These are phyloP conservation scores for Aspergillus latus DNA, from an alignment of 2,329 filamentous ascomycete genomes.

Conservation along the genomic window DNA sequence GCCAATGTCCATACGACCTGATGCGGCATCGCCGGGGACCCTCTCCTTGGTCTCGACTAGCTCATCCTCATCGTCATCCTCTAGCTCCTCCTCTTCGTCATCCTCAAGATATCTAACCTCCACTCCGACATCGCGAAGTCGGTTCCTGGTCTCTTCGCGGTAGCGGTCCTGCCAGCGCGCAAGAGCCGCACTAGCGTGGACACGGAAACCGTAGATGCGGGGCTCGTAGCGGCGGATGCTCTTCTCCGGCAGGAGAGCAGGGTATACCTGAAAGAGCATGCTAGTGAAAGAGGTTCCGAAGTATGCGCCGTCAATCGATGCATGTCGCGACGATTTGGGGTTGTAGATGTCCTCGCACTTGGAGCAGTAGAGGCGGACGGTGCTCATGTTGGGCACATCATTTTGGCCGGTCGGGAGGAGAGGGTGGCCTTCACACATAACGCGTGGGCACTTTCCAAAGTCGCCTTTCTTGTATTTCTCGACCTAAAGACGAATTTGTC, in stretches of 20 bases:
- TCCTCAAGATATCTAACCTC: slow-evolving; percentile 76
- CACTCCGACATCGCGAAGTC: slow-evolving; percentile 67
- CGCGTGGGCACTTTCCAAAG: slow-evolving; percentile 96
- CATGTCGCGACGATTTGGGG: slow-evolving; percentile 94
- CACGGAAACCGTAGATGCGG: slow-evolving; percentile 90
- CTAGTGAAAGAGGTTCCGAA: slow-evolving; percentile 98
- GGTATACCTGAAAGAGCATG: slow-evolving; percentile 98
- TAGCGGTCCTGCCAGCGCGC: slow-evolving; percentile 86
- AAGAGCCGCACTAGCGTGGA: slow-evolving; percentile 84
- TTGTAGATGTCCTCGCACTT: slow-evolving; percentile 99
- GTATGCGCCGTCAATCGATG: slow-evolving; percentile 93
- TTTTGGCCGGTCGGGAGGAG: slow-evolving; percentile 93
- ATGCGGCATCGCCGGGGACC: slow-evolving; percentile 30
- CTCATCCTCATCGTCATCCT: slow-evolving; percentile 39
- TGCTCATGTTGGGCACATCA: slow-evolving; percentile 80
- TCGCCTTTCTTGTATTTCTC: slow-evolving; percentile 99
- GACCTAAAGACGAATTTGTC: slow-evolving; percentile 59
- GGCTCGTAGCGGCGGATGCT: slow-evolving; percentile 83
- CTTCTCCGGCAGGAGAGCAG: slow-evolving; percentile 82
- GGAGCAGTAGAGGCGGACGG: slow-evolving; percentile 95
- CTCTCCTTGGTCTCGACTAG: slow-evolving; percentile 22
- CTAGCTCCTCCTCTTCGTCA: slow-evolving; percentile 57
- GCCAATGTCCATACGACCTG: slow-evolving; percentile 40
- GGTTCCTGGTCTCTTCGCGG: slow-evolving; percentile 76
- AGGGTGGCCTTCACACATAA: slow-evolving; percentile 90